Percentiles rank a stretch among this genome's conserved stretches.
Evolutionary conservation across 768 basidiomycete species (phyloP).

Genomic region (Chiua virens): DNA sequence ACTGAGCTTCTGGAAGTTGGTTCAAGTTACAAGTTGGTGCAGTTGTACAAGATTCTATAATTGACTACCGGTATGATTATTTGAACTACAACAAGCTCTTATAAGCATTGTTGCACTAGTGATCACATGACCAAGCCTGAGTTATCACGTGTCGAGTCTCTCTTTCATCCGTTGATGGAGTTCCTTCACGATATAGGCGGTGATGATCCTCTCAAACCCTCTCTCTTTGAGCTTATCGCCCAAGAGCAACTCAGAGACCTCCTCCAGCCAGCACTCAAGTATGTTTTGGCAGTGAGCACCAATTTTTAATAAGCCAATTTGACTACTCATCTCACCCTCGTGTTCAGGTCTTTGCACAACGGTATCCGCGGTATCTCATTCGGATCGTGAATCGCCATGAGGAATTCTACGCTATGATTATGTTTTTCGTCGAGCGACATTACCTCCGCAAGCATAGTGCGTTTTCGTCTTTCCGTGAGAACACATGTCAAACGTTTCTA

Average conservation of each 20-base stretch:
- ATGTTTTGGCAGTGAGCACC: slow-evolving; percentile 78
- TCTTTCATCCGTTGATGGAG: slow-evolving; percentile 51
- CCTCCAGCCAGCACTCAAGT: slow-evolving; percentile 92
- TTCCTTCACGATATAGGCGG: slow-evolving; percentile 78
- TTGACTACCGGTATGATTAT: not conserved
- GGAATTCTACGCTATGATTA: slow-evolving; percentile 88
- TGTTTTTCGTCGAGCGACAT: slow-evolving; percentile 88
- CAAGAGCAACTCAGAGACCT: slow-evolving; percentile 92
- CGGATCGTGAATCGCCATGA: slow-evolving; percentile 93
- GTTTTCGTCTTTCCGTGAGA: slow-evolving; percentile 22
- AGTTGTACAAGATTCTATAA: not conserved
- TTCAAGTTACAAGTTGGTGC: not conserved
- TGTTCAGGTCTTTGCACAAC: slow-evolving; percentile 88
- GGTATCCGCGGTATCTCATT: slow-evolving; percentile 89
- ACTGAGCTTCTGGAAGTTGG: not conserved
- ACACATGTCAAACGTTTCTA: slow-evolving; percentile 31
- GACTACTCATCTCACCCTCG: not conserved
- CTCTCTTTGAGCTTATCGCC: slow-evolving; percentile 88
- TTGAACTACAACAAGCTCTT: too few species aligned
- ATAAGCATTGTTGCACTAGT: too few species aligned
- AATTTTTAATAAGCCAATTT: not conserved
- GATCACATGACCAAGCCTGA: slow-evolving; percentile 30
- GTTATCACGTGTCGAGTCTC: slow-evolving; percentile 19
- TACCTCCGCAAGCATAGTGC: slow-evolving; percentile 85
- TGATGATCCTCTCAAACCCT: slow-evolving; percentile 75